Conservation (phyloP, 208 protist genomes). For the Trypanosoma mega region DNA sequence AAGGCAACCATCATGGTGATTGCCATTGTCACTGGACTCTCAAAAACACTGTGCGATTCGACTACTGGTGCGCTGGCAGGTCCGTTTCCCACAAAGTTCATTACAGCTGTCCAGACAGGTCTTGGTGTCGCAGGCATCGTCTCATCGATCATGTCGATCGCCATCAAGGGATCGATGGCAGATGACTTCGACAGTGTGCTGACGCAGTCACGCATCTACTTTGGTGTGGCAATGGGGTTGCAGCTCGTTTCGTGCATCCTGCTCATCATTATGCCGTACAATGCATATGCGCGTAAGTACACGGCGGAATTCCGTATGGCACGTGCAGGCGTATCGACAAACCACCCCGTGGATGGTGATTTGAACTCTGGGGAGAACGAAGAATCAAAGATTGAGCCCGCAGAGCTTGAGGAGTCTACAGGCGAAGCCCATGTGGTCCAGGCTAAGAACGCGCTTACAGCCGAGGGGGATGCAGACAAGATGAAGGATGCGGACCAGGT, state of each 20-base stretch:
- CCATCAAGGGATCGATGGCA: slow-evolving; percentile 70
- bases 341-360: neutral
- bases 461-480: slow-evolving; percentile 47
- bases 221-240: slow-evolving; percentile 60
- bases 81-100: slow-evolving; percentile 81
- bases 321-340: neutral
- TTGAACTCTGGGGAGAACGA: slow-evolving; percentile 18
- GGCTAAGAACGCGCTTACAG: slow-evolving; percentile 38
- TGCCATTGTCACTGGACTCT: slow-evolving; percentile 50
- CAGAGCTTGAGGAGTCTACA: slow-evolving; percentile 34
- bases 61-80: slow-evolving; percentile 77
- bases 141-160: slow-evolving; percentile 68
- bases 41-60: slow-evolving; percentile 79
- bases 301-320: slow-evolving; percentile 70
- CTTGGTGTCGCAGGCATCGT: slow-evolving; percentile 52
- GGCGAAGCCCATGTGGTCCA: too few relatives aligned
- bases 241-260: slow-evolving; percentile 44
- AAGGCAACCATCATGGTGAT: slow-evolving; percentile 71
- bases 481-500: slow-evolving; percentile 52
- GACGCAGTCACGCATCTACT: slow-evolving; percentile 76
- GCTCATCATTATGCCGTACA: slow-evolving; percentile 45
- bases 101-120: slow-evolving; percentile 68
- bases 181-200: slow-evolving; percentile 43
- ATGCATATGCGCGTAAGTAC: slow-evolving; percentile 70
- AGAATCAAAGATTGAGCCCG: slow-evolving; percentile 14